Conservation (phyloP, 148 eudicot species). For the Dianthus caryophyllus region DNA sequence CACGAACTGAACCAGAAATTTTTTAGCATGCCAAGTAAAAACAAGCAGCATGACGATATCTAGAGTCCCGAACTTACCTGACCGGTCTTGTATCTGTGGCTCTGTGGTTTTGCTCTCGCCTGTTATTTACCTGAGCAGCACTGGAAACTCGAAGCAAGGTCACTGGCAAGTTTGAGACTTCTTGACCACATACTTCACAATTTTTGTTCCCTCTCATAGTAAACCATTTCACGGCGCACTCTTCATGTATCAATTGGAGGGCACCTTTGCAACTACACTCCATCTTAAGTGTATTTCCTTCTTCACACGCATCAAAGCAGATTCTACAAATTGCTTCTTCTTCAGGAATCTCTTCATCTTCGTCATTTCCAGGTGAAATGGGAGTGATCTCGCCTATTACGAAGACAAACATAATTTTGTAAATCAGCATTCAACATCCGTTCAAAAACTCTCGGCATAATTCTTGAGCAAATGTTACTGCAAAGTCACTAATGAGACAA, state of each 20-base stretch:
- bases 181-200: constrained; percentile 85
- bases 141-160: constrained; percentile 67
- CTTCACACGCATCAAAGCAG: constrained; percentile 78
- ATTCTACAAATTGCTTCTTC: constrained; percentile 95
- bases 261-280: constrained; percentile 98
- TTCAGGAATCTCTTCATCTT: constrained; percentile 86
- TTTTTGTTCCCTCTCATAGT: constrained; percentile 59
- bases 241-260: constrained; percentile 76
- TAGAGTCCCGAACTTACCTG: constrained; percentile 32
- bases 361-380: constrained; percentile 36
- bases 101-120: constrained; percentile 33
- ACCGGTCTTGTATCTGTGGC: constrained; percentile 32
- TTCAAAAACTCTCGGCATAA: not conserved
- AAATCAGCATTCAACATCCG: not conserved
- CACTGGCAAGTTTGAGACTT: constrained; percentile 82
- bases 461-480: not conserved
- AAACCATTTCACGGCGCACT: constrained; percentile 88
- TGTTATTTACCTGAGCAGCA: constrained; percentile 33
- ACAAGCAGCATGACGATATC: not conserved
- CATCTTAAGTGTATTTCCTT: constrained; percentile 82
- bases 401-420: not conserved
- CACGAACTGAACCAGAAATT: not conserved
- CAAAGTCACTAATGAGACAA: too few species aligned
- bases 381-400: constrained; percentile 52
- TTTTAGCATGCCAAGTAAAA: not conserved